Conservation (phyloP, 1,139 yeast species). For the Suhomyces bribrorum region DNA sequence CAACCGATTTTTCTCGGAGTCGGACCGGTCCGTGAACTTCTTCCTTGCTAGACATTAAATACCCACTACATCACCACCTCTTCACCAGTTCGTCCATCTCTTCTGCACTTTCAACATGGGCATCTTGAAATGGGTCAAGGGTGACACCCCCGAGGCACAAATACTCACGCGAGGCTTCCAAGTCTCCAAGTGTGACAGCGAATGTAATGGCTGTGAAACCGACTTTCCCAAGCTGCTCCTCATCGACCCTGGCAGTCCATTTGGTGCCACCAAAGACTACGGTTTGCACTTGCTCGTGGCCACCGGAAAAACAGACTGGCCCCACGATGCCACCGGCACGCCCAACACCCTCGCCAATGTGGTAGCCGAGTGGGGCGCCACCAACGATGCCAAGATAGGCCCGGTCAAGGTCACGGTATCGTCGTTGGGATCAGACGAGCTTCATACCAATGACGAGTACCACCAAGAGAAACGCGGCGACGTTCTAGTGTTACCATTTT, state of each 20-base stretch:
- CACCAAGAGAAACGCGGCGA: constrained; percentile 50
- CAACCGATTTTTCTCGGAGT: no score
- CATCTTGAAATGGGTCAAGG: constrained; percentile 4
- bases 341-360: constrained; percentile 52
- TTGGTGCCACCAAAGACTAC: constrained; percentile 70
- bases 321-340: constrained; percentile 65
- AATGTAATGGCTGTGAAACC: constrained; percentile 51
- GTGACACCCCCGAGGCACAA: constrained; percentile 3
- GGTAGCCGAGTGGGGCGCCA: constrained; percentile 49
- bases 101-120: constrained; percentile 7
- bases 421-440: constrained; percentile 44
- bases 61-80: not conserved
- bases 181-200: constrained; percentile 44
- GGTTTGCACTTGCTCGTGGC: constrained; percentile 75
- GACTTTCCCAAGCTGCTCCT: constrained; percentile 60
- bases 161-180: constrained; percentile 38
- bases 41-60: not conserved
- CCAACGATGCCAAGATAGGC: constrained; percentile 19
- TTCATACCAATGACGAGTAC: constrained; percentile 43
- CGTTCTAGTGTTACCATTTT: constrained; percentile 72
- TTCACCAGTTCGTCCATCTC: not conserved
- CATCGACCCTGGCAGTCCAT: constrained; percentile 51
- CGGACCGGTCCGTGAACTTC: no score
- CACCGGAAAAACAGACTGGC: constrained; percentile 86
- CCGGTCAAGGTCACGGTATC: constrained; percentile 54